Evolutionary conservation across 2,329 filamentous ascomycete genomes (phyloP).

Genomic region (Aspergillus ochraceus): DNA sequence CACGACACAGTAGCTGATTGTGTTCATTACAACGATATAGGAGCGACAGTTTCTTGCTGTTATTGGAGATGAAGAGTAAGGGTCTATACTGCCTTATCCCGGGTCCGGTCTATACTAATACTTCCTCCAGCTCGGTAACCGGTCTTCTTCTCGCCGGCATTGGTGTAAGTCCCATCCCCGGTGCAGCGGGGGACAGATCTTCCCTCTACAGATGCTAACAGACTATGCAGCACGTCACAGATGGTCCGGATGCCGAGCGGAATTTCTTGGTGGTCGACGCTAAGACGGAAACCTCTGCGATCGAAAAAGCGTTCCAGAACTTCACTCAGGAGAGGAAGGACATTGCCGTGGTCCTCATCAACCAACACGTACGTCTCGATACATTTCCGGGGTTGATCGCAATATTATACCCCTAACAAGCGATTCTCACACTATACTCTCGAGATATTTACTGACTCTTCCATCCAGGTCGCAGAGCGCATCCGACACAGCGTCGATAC

Average conservation of each 20-base stretch:
- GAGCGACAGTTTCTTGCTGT: constrained; percentile 96
- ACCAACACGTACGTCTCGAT: constrained; percentile 75
- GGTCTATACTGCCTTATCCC: neutral
- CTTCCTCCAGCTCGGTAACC: constrained; percentile 76
- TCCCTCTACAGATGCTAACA: neutral
- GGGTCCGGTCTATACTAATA: constrained; percentile 16
- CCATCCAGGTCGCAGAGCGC: constrained; percentile 76
- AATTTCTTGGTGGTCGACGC: constrained; percentile 96
- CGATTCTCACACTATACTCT: neutral
- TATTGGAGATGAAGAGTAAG: constrained; percentile 84
- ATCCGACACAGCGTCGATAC: constrained; percentile 89
- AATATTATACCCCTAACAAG: neutral
- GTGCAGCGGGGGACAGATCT: neutral
- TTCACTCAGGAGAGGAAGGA: constrained; percentile 92
- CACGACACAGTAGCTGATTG: constrained; percentile 32
- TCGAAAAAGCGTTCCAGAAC: constrained; percentile 84
- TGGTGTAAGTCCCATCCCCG: constrained; percentile 62
- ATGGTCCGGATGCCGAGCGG: constrained; percentile 84
- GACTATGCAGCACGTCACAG: constrained; percentile 76
- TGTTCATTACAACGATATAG: constrained; percentile 38
- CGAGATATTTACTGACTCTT: neutral
- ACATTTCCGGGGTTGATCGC: neutral
- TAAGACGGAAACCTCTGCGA: constrained; percentile 85
- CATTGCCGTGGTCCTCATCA: constrained; percentile 94
- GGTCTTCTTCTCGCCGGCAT: constrained; percentile 93